These are phyloP conservation scores for Colletotrichum magnum DNA, from an alignment of 2,329 filamentous ascomycete species.

Conservation along the genomic window DNA sequence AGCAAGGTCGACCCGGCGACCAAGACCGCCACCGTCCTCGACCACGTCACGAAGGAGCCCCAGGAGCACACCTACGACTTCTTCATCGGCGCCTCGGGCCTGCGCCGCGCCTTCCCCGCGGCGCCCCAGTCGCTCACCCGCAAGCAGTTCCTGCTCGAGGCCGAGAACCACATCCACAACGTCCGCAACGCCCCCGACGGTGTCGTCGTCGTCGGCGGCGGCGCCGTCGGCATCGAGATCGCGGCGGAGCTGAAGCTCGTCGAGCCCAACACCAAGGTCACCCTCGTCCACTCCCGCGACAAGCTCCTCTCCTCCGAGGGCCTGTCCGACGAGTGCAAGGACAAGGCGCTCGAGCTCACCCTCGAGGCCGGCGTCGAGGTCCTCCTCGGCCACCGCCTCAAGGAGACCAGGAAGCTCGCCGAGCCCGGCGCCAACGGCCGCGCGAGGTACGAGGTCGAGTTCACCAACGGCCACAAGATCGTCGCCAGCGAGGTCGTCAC, in stretches of 20 bases:
- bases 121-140: conserved; percentile 76
- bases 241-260: conserved; percentile 81
- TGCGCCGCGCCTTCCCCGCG: conserved; percentile 79
- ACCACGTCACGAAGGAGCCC: conserved; percentile 59
- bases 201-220: conserved; percentile 81
- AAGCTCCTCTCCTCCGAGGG: conserved; percentile 81
- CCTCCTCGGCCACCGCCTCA: conserved; percentile 72
- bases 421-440: conserved; percentile 55
- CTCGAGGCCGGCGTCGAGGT: conserved; percentile 75
- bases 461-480: conserved; percentile 73
- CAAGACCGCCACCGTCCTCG: conserved; percentile 72
- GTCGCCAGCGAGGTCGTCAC: conserved; percentile 76
- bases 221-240: conserved; percentile 87
- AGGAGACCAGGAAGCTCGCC: conserved; percentile 59
- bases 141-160: conserved; percentile 75
- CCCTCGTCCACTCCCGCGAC: conserved; percentile 79
- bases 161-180: conserved; percentile 69
- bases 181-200: conserved; percentile 67
- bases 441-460: conserved; percentile 63
- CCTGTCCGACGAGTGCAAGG: conserved; percentile 78
- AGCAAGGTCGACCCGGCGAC: conserved; percentile 69
- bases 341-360: conserved; percentile 70
- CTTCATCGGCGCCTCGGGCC: conserved; percentile 79
- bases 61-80: conserved; percentile 76
- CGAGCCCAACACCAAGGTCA: conserved; percentile 76